Conservation (phyloP, 2,329 filamentous ascomycete species). For the Colletotrichum tofieldiae region DNA sequence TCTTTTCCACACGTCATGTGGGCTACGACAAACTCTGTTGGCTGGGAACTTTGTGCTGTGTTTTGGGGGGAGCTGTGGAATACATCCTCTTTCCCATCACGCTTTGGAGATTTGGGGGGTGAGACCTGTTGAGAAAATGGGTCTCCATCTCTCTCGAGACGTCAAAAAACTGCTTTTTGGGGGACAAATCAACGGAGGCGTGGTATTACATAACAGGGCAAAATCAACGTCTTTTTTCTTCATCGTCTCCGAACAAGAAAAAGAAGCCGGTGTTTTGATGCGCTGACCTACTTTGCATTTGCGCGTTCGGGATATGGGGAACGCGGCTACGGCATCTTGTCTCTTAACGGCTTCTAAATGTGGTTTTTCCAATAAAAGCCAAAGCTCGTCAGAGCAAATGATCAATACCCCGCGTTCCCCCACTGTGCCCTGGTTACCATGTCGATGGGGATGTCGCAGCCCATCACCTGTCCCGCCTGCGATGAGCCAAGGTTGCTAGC, state of each 20-base stretch:
- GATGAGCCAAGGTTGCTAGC: not conserved
- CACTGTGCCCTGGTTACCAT: conserved; percentile 37
- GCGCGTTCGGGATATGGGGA: conserved; percentile 63
- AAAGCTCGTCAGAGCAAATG: conserved; percentile 59
- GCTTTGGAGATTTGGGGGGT: conserved; percentile 27
- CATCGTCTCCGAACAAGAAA: conserved; percentile 19
- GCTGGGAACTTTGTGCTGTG: conserved; percentile 37
- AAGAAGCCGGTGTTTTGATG: conserved; percentile 24
- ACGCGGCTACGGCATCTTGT: conserved; percentile 57
- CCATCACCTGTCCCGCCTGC: not conserved
- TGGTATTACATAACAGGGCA: conserved; percentile 44
- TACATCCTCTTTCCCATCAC: conserved; percentile 21
- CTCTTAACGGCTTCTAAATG: conserved; percentile 44
- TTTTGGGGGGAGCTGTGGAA: conserved; percentile 51
- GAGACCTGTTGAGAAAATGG: conserved; percentile 25
- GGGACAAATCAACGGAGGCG: conserved; percentile 44
- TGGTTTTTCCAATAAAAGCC: conserved; percentile 58
- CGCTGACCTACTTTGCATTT: conserved; percentile 55
- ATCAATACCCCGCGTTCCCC: conserved; percentile 45
- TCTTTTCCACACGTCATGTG: conserved; percentile 31
- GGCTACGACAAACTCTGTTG: conserved; percentile 39
- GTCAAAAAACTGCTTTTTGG: conserved; percentile 43
- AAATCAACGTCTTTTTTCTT: conserved; percentile 43
- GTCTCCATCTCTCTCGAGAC: conserved; percentile 28
- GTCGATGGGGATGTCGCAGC: conserved; percentile 6